Evolutionary conservation across 306 rosid species (phyloP).

Genomic region (Quercus ilex): DNA sequence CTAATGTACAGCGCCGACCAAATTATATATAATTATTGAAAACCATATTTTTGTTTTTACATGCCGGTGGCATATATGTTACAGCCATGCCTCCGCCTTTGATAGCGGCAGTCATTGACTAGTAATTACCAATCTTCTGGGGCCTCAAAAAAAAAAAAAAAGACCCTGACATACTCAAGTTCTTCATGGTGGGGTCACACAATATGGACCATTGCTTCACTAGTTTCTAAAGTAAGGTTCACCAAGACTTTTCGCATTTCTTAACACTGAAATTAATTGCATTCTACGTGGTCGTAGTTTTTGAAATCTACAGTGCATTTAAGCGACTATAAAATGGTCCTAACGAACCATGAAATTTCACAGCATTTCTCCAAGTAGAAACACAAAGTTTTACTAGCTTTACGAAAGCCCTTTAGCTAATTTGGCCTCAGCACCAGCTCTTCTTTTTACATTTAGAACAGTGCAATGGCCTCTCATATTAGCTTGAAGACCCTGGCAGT

Average conservation of each 20-base stretch:
- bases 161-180: no score
- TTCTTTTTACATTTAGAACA: not conserved
- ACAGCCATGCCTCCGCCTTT: slow-evolving; percentile 30
- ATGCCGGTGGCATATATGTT: not conserved
- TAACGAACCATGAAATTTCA: slow-evolving; percentile 8
- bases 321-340: slow-evolving; percentile 29
- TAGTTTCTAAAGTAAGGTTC: slow-evolving; percentile 21
- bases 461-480: slow-evolving; percentile 37
- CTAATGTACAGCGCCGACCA: not conserved
- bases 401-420: not conserved
- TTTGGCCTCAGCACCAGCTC: slow-evolving; percentile 9
- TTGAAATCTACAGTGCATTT: not conserved
- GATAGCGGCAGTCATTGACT: slow-evolving; percentile 35
- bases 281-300: not conserved
- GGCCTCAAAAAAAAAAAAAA: not conserved
- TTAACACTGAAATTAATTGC: slow-evolving; percentile 4
- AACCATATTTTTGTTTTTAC: no score
- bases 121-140: not conserved
- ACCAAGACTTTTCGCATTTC: not conserved
- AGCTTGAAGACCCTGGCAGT: slow-evolving; percentile 34
- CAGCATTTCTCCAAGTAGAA: slow-evolving; percentile 14
- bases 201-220: not conserved
- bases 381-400: not conserved
- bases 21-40: not conserved
- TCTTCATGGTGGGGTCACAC: not conserved